Conservation (phyloP, 2,329 filamentous ascomycete species). For the Colletotrichum cordylinicola region DNA sequence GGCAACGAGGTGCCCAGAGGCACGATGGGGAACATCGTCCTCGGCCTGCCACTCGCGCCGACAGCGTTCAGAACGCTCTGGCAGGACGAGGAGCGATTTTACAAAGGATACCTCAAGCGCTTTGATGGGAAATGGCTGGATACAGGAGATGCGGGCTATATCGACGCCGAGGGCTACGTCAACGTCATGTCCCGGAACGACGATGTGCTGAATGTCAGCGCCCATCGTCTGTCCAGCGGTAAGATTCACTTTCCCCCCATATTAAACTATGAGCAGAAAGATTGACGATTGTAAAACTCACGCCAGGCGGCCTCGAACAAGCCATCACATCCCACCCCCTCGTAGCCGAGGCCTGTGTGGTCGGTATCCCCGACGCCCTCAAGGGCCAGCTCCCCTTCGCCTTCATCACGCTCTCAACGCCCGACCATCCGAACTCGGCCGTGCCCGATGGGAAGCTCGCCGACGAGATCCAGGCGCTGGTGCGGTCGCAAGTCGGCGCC, state of each 20-base stretch:
- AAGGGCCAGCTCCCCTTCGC: conserved; percentile 95
- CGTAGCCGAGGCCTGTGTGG: conserved; percentile 84
- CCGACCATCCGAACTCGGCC: conserved; percentile 56
- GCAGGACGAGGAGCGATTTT: conserved; percentile 86
- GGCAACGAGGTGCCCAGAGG: conserved; percentile 75
- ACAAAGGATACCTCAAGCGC: conserved; percentile 81
- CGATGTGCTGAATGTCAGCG: conserved; percentile 95
- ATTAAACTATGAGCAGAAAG: neutral
- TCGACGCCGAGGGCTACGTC: conserved; percentile 76
- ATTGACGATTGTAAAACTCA: neutral
- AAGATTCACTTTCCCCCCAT: conserved; percentile 29
- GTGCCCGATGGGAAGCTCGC: conserved; percentile 50
- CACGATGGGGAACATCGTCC: conserved; percentile 89
- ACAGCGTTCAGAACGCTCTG: conserved; percentile 87
- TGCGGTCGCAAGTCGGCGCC: conserved; percentile 83
- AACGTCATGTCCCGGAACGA: conserved; percentile 72
- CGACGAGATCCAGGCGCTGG: conserved; percentile 72
- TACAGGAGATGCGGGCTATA: conserved; percentile 87
- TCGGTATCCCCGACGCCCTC: conserved; percentile 82
- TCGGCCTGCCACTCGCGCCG: conserved; percentile 81
- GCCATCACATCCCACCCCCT: conserved; percentile 81
- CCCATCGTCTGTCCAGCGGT: conserved; percentile 89
- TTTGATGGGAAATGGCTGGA: conserved; percentile 87
- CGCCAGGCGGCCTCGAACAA: conserved; percentile 82
- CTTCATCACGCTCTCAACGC: conserved; percentile 68